Base-by-base conservation (phyloP, 169 alveolate species). In the Eimeria falciformis region DNA sequence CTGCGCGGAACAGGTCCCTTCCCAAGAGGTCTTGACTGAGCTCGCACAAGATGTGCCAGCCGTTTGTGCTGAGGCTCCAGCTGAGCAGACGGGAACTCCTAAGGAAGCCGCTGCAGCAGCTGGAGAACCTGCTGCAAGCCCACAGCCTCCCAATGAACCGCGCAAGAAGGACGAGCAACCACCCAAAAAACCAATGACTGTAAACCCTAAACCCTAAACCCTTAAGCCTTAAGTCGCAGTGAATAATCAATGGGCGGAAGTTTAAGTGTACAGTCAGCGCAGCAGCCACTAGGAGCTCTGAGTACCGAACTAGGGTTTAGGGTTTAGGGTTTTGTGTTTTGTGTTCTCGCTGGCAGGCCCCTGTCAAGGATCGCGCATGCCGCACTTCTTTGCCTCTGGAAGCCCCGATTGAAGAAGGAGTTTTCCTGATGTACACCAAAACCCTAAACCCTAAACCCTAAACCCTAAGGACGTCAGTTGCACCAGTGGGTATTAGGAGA, bases 231-330 rank as follows among this genome's bases (percentile, higher is more conserved):
- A 69, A 17, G 47, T 46, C 45, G 23, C n/a, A n/a, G n/a, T n/a
- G n/a, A n/a, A n/a, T n/a, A n/a, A n/a, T n/a, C n/a, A n/a, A n/a
- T n/a, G n/a, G n/a, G n/a, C n/a, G n/a, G n/a, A n/a, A n/a, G n/a
- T n/a, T n/a, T n/a, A n/a, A n/a, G n/a, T n/a, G n/a, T n/a, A n/a
- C n/a, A n/a, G n/a, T n/a, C n/a, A n/a, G n/a, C n/a, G n/a, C n/a
- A n/a, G n/a, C n/a, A n/a, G n/a, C n/a, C n/a, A n/a, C n/a, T n/a
- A n/a, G n/a, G n/a, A n/a, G n/a, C n/a, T n/a, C n/a, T n/a, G n/a
- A n/a, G n/a, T n/a, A n/a, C n/a, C n/a, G n/a, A n/a, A n/a, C n/a
- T 69, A 69, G 81, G 81, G 81, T 69, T 69, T 69, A 33, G 81
- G 81, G 81, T 69, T 69, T 69, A 69, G 81, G 81, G 81, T 69